Evolutionary conservation across 495 filamentous ascomycete species (phyloP).

Genomic region (Penicillium bovifimosum): DNA sequence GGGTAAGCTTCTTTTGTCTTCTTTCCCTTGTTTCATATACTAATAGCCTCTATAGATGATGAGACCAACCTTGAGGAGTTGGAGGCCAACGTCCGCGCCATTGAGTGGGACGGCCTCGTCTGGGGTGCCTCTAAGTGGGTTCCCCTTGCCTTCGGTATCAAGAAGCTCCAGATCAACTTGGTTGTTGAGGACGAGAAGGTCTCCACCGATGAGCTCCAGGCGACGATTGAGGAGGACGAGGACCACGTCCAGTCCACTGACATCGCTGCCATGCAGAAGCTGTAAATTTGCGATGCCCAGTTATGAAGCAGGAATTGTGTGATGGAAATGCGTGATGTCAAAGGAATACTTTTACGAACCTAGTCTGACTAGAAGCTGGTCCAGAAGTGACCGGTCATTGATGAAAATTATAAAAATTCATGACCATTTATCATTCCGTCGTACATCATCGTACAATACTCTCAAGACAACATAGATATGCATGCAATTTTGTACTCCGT

Average conservation of each 20-base stretch:
- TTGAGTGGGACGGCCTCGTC: slow-evolving; percentile 89
- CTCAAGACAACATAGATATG: too few relatives aligned
- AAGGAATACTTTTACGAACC: slow-evolving; percentile 26
- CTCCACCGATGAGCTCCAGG: slow-evolving; percentile 80
- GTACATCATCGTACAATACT: not conserved
- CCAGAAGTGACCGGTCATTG: slow-evolving; percentile 20
- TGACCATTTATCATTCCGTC: slow-evolving; percentile 14
- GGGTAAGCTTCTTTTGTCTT: slow-evolving; percentile 61
- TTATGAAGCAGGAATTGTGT: slow-evolving; percentile 36
- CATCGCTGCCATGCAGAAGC: slow-evolving; percentile 85
- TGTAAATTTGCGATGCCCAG: slow-evolving; percentile 53
- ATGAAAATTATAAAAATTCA: slow-evolving; percentile 31
- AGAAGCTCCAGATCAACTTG: slow-evolving; percentile 98
- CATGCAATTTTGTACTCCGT: too few relatives aligned
- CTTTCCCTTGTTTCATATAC: slow-evolving; percentile 3
- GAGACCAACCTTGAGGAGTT: slow-evolving; percentile 85
- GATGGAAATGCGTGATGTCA: slow-evolving; percentile 40
- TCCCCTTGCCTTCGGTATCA: slow-evolving; percentile 92
- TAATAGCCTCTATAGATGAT: slow-evolving; percentile 58
- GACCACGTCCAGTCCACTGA: slow-evolving; percentile 97
- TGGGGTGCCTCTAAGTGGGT: slow-evolving; percentile 94
- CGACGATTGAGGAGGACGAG: slow-evolving; percentile 81
- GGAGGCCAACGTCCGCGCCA: slow-evolving; percentile 75
- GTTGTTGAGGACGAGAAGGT: slow-evolving; percentile 98
- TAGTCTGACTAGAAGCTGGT: slow-evolving; percentile 22